phyloP scores from a whole-genome alignment of 495 filamentous ascomycete genomes.

The Penicillium manginii region DNA sequence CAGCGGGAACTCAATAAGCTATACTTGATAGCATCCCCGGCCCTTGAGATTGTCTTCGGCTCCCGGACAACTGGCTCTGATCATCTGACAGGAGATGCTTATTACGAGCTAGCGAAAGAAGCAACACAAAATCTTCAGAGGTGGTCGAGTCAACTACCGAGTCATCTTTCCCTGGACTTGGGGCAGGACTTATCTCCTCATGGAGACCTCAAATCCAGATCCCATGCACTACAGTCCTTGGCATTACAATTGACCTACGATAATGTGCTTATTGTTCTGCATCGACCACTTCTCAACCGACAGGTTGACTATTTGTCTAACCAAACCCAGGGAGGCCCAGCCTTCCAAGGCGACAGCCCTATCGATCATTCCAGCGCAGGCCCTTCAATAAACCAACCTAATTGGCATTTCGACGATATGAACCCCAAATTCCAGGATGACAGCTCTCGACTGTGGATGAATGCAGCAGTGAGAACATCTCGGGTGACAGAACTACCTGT shows the following conservation, averaged over 20 bases:
- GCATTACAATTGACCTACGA: conserved; percentile 40
- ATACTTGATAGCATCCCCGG: conserved; percentile 36
- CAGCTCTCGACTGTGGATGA: conserved; percentile 32
- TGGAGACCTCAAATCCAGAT: conserved; percentile 19
- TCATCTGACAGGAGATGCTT: conserved; percentile 21
- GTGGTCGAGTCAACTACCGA: conserved; percentile 30
- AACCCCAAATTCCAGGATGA: conserved; percentile 4
- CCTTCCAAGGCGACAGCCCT: background rate
- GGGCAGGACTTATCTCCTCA: conserved; percentile 23
- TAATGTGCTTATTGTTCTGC: conserved; percentile 38
- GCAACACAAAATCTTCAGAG: conserved; percentile 25
- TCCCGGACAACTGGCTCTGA: conserved; percentile 27
- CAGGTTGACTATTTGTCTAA: conserved; percentile 30
- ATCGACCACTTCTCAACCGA: conserved; percentile 35
- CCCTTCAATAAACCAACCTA: conserved; percentile 6
- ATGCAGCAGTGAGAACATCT: conserved; percentile 36
- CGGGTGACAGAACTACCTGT: conserved; percentile 28
- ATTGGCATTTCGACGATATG: conserved; percentile 3
- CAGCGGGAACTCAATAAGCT: conserved; percentile 37
- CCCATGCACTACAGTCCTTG: conserved; percentile 33
- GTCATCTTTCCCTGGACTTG: conserved; percentile 26
- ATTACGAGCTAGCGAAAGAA: conserved; percentile 24
- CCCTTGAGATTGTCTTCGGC: conserved; percentile 35
- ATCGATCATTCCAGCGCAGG: background rate
- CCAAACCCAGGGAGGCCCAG: conserved; percentile 1